These are phyloP conservation scores for Aureobasidium pullulans DNA, from an alignment of 2,329 filamentous ascomycete species.

Conservation along the genomic window DNA sequence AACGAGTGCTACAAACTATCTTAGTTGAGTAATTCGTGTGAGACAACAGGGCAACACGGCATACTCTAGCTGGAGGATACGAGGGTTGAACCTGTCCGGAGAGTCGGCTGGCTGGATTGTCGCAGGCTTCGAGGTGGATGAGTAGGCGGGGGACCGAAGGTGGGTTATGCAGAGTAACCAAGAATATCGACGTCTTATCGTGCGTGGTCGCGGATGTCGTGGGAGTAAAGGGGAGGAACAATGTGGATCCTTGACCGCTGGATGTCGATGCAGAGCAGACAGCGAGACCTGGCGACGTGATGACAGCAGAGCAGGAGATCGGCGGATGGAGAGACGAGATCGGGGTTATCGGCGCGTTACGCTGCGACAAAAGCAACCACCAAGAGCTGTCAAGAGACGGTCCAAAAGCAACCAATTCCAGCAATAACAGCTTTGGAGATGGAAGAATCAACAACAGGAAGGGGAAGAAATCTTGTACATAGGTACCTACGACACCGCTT, in stretches of 20 bases:
- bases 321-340: conserved; percentile 9
- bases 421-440: background rate
- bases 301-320: conserved; percentile 3
- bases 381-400: background rate
- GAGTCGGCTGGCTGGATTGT: background rate
- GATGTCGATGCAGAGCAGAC: background rate
- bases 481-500: conserved; percentile 4
- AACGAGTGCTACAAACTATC: background rate
- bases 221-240: background rate
- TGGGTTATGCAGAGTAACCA: conserved; percentile 6
- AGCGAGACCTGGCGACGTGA: background rate
- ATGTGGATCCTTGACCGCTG: background rate
- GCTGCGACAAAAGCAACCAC: conserved; percentile 1
- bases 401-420: background rate
- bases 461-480: background rate
- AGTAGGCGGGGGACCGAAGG: background rate
- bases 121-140: background rate
- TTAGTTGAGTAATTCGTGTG: background rate
- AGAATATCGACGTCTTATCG: background rate
- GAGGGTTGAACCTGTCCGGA: background rate
- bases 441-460: background rate
- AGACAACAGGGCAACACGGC: background rate
- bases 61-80: conserved; percentile 6
- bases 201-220: background rate
- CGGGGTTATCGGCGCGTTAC: background rate